Evolutionary conservation across 1,284 basidiomycete genomes (phyloP), one percentile per base, ranked within the genome.

Genomic region (Boletellus sp.): DNA sequence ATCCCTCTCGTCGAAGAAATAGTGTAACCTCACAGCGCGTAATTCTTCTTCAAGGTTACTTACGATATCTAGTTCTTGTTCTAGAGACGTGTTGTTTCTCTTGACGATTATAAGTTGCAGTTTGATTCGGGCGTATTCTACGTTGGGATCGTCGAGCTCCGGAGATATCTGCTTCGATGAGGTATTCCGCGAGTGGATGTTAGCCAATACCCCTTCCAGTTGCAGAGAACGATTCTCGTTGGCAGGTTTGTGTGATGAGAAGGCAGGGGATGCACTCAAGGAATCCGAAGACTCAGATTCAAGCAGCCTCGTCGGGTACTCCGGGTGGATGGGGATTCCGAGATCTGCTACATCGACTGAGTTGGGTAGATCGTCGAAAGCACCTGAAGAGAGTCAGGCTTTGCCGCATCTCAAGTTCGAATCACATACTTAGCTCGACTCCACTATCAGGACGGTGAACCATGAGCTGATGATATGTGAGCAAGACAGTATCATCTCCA

Each of bases 1-100:
- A 52, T 89, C 86, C 52, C 77, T 80, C 57, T 81, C 74, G 54
- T 84, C 80, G 61, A 93, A 94, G 58, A 93, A 78, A 60, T 93
- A 91, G 61, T 88, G 82, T 43, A 76, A 74, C 65, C 83, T 81
- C 18, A 87, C 64, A 32, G 72, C 71, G 28, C 74, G 68, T 28
- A 93, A 72, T 39, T 75, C 80, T 50, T 75, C 70, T 21, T 80
- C 79, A 44, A 93, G 67, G 33, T 46, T 28, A 39, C 38, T 49
- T 12, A 51, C 19, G 11, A 10, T 40, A 12, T 50, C 50, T 18
- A 15, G 39, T 18, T 52, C 54, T 49, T 49, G 60, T 18, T 44
- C 43, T 26, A 33, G 26, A 24, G 49, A 30, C 3, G 24, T 7
- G 30, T 44, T 49, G 18, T 48, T 42, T 30, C 22, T 54, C 19